Evolutionary conservation across 176 grass and related monocot species (phyloP).

Genomic region (Bromus sterilis): DNA sequence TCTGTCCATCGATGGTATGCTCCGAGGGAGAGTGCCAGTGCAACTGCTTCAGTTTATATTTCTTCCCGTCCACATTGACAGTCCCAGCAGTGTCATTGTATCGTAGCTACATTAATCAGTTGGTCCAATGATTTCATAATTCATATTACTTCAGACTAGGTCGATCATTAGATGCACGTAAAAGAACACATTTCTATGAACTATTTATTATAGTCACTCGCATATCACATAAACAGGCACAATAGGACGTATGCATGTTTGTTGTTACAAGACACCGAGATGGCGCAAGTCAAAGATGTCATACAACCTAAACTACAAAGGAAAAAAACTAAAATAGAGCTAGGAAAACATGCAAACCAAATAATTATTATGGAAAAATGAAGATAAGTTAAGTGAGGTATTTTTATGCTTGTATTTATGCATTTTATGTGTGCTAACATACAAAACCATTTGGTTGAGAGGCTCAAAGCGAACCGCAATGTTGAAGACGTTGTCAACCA

Average conservation of each 20-base stretch:
- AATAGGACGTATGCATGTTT: background rate
- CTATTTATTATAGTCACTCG: background rate
- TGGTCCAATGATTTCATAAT: background rate
- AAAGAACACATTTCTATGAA: background rate
- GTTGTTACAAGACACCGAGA: background rate
- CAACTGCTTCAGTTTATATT: conserved; percentile 53
- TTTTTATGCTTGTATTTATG: background rate
- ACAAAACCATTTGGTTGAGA: conserved; percentile 9
- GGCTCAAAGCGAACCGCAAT: conserved; percentile 50
- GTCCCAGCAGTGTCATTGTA: conserved; percentile 42
- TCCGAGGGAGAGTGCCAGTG: conserved; percentile 87
- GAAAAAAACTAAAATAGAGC: background rate
- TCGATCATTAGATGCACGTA: background rate
- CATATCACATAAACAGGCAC: background rate
- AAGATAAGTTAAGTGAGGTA: background rate
- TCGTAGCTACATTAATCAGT: conserved; percentile 31
- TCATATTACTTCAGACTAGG: background rate
- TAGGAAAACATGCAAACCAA: background rate
- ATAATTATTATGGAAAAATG: background rate
- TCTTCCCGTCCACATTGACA: conserved; percentile 39
- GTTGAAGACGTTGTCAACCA: conserved; percentile 70
- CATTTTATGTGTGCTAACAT: background rate
- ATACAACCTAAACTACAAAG: background rate
- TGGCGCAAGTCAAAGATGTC: background rate
- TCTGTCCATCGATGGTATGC: conserved; percentile 59